Evolutionary conservation across 164 flowering plant species (phyloP), one percentile per base, ranked within the genome.

Genomic region (Dillenia suffruticosa): DNA sequence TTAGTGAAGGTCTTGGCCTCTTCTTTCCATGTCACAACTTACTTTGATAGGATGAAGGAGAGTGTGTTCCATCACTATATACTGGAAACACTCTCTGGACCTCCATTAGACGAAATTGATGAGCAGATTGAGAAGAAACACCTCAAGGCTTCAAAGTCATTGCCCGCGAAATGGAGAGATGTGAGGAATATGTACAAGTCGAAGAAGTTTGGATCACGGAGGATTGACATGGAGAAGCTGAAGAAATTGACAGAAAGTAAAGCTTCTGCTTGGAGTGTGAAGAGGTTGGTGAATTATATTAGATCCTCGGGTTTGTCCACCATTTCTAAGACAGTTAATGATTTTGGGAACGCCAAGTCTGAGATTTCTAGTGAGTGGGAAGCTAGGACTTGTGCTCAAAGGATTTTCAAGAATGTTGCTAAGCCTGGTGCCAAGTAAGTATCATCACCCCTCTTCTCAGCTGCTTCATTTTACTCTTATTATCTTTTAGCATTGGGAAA

Each of bases 391-490:
- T 52, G 63, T 45, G 95, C 95, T 0, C 59, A 73, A 10, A 49
- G 71, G 67, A 76, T 80, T n/a, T 88, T 86, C 83, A 78, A 71
- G 68, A 71, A 86, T 44, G 89, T 84, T 0, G 85, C 88, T 5
- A 77, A 76, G 58, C 82, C 82, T 2, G 83, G 72, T 9, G 68
- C 66, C 74, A 80, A 76, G 95, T 86, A 56, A 78, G 81, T 68
- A 2, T 24, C 9, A 19, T 13, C 49, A 19, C 55, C 48, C 26
- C 9, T 26, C 12, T n/a, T 56, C 12, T 19, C 40, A 32, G 14
- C 51, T 19, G 3, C 19, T 49, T 19, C 22, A 19, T 19, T 1
- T 19, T 19, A 19, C 1, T 19, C 22, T 1, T 1, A 19, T 19
- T 1, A 1, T 19, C 22, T 19, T 19, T 19, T 19, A 19, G 22